A percentile compares a stretch with the other conserved stretches of the same genome.
These are phyloP conservation scores for Cytospora paraplurivora DNA, from an alignment of 2,329 filamentous ascomycete species.

Conservation along the genomic window DNA sequence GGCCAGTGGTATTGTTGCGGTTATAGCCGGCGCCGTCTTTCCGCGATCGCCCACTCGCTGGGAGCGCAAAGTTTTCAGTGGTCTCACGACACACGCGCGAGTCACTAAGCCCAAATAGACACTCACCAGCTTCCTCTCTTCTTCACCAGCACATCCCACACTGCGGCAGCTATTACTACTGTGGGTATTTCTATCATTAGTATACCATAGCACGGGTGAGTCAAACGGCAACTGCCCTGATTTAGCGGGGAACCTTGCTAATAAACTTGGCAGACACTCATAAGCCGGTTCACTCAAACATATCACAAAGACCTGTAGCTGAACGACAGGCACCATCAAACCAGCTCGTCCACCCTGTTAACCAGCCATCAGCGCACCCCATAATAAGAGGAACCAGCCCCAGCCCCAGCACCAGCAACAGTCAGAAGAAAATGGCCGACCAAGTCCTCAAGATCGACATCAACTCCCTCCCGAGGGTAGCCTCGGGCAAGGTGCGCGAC, in stretches of 20 bases:
- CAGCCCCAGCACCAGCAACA: neutral
- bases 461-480: slow-evolving; percentile 38
- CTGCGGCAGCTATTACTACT: neutral
- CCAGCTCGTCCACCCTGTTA: neutral
- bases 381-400: neutral
- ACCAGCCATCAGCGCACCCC: neutral
- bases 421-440: slow-evolving; percentile 16
- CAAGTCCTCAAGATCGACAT: slow-evolving; percentile 34
- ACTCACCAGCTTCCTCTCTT: neutral
- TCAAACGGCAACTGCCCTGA: neutral
- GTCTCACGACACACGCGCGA: slow-evolving; percentile 7
- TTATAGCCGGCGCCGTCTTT: slow-evolving; percentile 19
- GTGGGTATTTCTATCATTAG: neutral
- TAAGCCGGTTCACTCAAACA: neutral
- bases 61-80: slow-evolving; percentile 24
- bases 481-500: slow-evolving; percentile 38
- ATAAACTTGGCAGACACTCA: neutral
- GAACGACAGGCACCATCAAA: neutral
- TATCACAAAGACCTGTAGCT: neutral
- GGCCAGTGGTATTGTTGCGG: slow-evolving; percentile 3
- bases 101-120: neutral
- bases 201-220: neutral
- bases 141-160: neutral
- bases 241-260: neutral
- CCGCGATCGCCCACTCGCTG: slow-evolving; percentile 25